Evolutionary conservation across 2,329 filamentous ascomycete species (phyloP).

Genomic region (Botrytis paeoniae): DNA sequence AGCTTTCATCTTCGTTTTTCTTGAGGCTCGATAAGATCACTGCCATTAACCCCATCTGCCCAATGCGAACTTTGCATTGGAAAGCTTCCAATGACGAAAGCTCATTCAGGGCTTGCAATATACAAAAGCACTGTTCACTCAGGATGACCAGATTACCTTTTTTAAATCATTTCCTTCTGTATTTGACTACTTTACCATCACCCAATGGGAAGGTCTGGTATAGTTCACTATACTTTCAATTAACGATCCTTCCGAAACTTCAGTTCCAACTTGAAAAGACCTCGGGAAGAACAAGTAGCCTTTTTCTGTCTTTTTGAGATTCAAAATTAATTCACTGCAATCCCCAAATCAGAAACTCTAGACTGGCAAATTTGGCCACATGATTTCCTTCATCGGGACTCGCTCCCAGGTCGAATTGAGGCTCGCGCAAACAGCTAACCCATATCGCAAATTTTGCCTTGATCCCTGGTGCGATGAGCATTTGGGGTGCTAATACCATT

Average conservation of each 20-base stretch:
- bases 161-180: not conserved
- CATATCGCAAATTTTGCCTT: too few species aligned
- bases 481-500: too few species aligned
- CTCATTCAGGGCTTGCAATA: not conserved
- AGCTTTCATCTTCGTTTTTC: too few species aligned
- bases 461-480: too few species aligned
- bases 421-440: not conserved
- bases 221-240: not conserved
- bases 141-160: not conserved
- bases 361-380: not conserved
- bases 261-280: not conserved
- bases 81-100: not conserved
- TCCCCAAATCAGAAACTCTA: not conserved
- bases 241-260: not conserved
- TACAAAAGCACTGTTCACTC: not conserved
- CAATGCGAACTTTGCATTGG: not conserved
- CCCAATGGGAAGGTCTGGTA: not conserved
- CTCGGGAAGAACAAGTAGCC: not conserved
- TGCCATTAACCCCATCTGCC: not conserved
- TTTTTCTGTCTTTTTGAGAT: not conserved
- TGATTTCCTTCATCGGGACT: not conserved
- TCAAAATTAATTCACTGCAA: not conserved
- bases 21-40: not conserved
- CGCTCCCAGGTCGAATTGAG: not conserved
- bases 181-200: not conserved